Conservation (phyloP, 2,329 filamentous ascomycete genomes). For the Fusarium duplospermum region DNA sequence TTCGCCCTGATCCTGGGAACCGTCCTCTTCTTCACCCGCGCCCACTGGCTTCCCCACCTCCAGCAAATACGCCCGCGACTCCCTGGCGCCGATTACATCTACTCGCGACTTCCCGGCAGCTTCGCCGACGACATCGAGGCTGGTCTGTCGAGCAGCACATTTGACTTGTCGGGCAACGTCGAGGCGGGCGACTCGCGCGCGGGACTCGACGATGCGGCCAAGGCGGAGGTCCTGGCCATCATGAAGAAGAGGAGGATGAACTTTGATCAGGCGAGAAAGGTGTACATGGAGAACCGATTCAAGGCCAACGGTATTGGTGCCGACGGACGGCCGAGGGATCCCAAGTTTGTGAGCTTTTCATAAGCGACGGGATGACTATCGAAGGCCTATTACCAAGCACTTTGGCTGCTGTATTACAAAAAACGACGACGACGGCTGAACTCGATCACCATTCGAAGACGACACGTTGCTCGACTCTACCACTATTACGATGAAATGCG, state of each 20-base stretch:
- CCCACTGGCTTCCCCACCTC: slow-evolving; percentile 78
- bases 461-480: background rate
- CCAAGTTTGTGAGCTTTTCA: slow-evolving; percentile 92
- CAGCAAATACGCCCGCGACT: slow-evolving; percentile 67
- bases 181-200: slow-evolving; percentile 80
- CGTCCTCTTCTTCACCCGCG: slow-evolving; percentile 82
- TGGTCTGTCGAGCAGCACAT: slow-evolving; percentile 84
- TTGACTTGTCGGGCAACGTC: slow-evolving; percentile 85
- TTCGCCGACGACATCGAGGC: slow-evolving; percentile 90
- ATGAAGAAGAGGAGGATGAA: slow-evolving; percentile 87
- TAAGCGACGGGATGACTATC: slow-evolving; percentile 34
- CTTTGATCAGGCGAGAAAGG: slow-evolving; percentile 91
- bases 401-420: background rate
- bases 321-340: slow-evolving; percentile 89
- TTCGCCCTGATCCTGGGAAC: slow-evolving; percentile 78
- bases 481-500: background rate
- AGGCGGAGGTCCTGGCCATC: slow-evolving; percentile 85
- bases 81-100: slow-evolving; percentile 71
- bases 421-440: background rate
- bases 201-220: slow-evolving; percentile 83
- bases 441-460: background rate
- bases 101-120: slow-evolving; percentile 79
- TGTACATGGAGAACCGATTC: slow-evolving; percentile 89
- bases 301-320: slow-evolving; percentile 87
- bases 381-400: slow-evolving; percentile 1